These are phyloP conservation scores for Sugiyamaella novakii DNA, from an alignment of 1,139 yeast genomes.

Conservation along the genomic window DNA sequence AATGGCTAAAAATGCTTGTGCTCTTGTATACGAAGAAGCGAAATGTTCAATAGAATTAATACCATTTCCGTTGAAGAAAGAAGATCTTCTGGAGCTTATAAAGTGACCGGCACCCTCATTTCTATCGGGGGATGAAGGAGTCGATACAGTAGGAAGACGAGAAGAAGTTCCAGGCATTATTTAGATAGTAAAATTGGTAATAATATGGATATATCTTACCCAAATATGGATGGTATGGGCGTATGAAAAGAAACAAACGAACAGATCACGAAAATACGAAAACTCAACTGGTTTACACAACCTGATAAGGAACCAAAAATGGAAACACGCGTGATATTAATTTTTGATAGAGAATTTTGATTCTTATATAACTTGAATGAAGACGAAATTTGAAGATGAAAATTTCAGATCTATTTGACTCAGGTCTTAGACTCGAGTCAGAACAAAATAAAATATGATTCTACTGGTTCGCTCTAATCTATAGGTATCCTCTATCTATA, in stretches of 20 bases:
- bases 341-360: neutral
- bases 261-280: neutral
- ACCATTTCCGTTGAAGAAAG: slow-evolving; percentile 12
- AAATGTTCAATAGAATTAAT: slow-evolving; percentile 71
- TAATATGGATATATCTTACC: no score
- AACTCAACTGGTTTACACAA: neutral
- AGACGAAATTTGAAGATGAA: no score
- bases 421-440: no score
- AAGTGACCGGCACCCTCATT: neutral
- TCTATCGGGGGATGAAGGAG: slow-evolving; percentile 5
- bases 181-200: no score
- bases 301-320: neutral
- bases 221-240: no score
- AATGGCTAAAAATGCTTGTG: slow-evolving; percentile 65
- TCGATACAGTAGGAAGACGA: neutral
- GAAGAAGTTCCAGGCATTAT: neutral
- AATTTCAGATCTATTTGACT: no score
- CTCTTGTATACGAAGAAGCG: slow-evolving; percentile 76
- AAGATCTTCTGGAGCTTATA: slow-evolving; percentile 6
- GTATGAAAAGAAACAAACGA: no score
- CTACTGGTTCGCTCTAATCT: no score
- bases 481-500: no score
- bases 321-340: neutral
- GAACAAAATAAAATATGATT: no score
- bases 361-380: neutral